Evolutionary conservation across 164 flowering plant genomes (phyloP), one percentile per base, ranked within the genome.

Genomic region (Dillenia suffruticosa): DNA sequence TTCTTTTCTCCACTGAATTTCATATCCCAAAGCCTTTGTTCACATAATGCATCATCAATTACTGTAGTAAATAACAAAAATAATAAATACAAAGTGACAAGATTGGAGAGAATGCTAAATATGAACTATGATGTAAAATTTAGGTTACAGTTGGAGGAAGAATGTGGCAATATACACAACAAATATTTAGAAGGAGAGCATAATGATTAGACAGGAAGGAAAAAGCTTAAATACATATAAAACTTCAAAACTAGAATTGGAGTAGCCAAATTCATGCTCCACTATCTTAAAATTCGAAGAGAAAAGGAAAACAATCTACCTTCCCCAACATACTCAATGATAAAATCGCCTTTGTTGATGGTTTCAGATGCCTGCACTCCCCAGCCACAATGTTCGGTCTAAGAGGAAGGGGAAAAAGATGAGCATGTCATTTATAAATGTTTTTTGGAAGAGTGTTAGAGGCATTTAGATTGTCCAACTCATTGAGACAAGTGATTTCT

Each of bases 351-450:
- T 72, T 86, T 79, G 32, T 69, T 80, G 48, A 94, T 80, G 8
- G 84, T 46, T 74, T 89, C 97, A 74, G 87, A 87, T 56, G 97
- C 89, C 79, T 79, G 92, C 56, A 84, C 96, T 64, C 98, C 98
- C 98, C 98, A 94, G 65, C 98, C 98, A 78, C 98, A 94, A 55
- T 57, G 70, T 70, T 80, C 83, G 44, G 98, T 94, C 98, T 94
- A 76, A 47, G 77, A 72, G 61, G 56, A 52, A 62, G 63, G 63
- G 1, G 44, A 63, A 57, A 32, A 47, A 9, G 9, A 5, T 12
- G 10, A 12, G 3, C 43, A 44, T 32, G 15, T 44, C 40, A 62
- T 43, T 16, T 0, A 40, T 9, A 9, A n/a, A 19, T 13, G 2
- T 24, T 11, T 13, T 54, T 13, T 12, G 32, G 43, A 5, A 50